Conservation (phyloP, 257 asterid genomes). For the Paraleonurus japonicus region DNA sequence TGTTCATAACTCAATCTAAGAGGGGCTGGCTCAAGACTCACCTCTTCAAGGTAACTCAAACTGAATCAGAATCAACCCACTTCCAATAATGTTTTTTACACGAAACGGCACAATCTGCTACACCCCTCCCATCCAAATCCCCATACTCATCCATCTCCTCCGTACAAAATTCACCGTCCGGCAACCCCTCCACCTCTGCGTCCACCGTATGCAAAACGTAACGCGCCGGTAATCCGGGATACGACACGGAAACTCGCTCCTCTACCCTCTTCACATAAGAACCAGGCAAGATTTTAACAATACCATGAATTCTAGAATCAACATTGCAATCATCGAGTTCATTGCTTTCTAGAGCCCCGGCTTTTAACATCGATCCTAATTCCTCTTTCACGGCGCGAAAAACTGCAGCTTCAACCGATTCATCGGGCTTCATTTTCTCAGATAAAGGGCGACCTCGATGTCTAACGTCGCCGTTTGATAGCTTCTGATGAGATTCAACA, state of each 20-base stretch:
- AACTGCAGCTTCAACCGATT: conserved; percentile 78
- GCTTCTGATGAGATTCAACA: conserved; percentile 82
- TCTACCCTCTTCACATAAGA: conserved; percentile 81
- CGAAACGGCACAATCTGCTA: conserved; percentile 64
- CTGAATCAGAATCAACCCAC: conserved; percentile 66
- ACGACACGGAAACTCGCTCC: conserved; percentile 70
- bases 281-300: conserved; percentile 51
- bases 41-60: conserved; percentile 40
- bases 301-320: conserved; percentile 10
- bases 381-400: conserved; percentile 85
- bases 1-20: conserved; percentile 34
- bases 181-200: conserved; percentile 76
- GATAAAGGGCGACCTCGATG: conserved; percentile 70
- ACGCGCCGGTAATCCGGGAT: conserved; percentile 93
- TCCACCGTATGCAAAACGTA: conserved; percentile 81
- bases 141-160: conserved; percentile 78
- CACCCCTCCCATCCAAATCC: conserved; percentile 34
- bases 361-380: conserved; percentile 51
- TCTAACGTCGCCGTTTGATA: conserved; percentile 72
- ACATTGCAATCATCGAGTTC: neutral
- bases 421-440: conserved; percentile 96
- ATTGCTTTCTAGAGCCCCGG: neutral
- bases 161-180: conserved; percentile 75
- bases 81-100: conserved; percentile 93
- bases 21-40: conserved; percentile 38